phyloP scores from a whole-genome alignment of 1,284 basidiomycete genomes.

The Cronartium quercuum region DNA sequence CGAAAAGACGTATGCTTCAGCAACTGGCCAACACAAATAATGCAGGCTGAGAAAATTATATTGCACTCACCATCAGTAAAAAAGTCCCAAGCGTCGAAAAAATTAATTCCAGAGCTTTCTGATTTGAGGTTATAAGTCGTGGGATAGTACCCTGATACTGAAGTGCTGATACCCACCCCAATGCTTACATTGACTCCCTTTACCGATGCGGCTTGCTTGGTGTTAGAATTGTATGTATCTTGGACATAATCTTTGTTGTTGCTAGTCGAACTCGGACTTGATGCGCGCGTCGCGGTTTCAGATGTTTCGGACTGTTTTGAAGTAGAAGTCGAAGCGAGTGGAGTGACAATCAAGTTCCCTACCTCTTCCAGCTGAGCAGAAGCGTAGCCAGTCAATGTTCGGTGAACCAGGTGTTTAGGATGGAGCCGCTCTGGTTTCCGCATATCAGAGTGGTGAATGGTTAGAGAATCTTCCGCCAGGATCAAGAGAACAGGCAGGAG shows the following conservation, averaged over 20 bases:
- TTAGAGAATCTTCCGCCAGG: not conserved
- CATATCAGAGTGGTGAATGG: not conserved
- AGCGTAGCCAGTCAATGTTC: not conserved
- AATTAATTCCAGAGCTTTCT: slow-evolving; percentile 12
- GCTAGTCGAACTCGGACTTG: too few species aligned
- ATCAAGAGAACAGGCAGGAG: not conserved
- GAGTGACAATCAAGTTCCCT: not conserved
- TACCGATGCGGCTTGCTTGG: not conserved
- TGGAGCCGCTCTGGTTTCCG: not conserved
- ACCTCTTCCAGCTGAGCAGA: not conserved
- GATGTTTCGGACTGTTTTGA: not conserved
- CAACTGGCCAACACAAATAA: not conserved
- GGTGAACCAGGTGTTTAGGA: not conserved
- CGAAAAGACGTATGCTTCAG: not conserved
- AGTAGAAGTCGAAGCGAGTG: not conserved
- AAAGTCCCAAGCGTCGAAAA: slow-evolving; percentile 38
- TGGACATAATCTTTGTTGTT: not conserved
- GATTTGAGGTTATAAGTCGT: not conserved
- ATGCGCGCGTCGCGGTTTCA: too few species aligned
- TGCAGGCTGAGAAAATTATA: not conserved
- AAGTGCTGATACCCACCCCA: not conserved
- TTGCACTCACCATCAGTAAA: slow-evolving; percentile 22
- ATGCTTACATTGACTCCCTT: not conserved
- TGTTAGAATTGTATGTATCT: not conserved
- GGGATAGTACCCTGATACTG: not conserved